Conservation (phyloP, 805 yeast species). For the Metschnikowia lunata region DNA sequence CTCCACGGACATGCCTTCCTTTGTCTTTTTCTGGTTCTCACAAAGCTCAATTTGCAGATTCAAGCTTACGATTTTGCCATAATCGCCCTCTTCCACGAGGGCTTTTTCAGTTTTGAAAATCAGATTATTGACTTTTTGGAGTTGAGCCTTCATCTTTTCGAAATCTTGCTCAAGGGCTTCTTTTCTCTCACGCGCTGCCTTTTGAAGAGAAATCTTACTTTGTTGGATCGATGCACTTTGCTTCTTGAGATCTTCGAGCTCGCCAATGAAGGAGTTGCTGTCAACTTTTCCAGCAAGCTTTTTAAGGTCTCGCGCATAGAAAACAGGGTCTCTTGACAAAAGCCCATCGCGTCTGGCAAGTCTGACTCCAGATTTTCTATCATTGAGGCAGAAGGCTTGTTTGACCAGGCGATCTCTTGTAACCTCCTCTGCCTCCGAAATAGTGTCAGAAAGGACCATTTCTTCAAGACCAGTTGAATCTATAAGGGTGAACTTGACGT, state of each 20-base stretch:
- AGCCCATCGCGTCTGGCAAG: conserved; percentile 39
- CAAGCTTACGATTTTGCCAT: conserved; percentile 38
- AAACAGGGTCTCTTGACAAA: conserved; percentile 51
- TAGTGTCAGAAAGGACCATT: conserved; percentile 47
- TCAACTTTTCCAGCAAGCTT: conserved; percentile 26
- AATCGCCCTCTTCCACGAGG: conserved; percentile 43
- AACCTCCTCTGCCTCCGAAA: conserved; percentile 46
- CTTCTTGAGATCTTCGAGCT: conserved; percentile 14
- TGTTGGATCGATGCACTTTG: conserved; percentile 14
- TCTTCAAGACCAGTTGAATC: conserved; percentile 61
- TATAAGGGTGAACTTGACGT: conserved; percentile 56
- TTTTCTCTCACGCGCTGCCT: conserved; percentile 12
- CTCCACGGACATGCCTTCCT: conserved; percentile 27
- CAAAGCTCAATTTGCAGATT: conserved; percentile 29
- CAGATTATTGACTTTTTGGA: conserved; percentile 18
- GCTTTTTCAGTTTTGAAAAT: conserved; percentile 33
- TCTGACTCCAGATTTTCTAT: conserved; percentile 43
- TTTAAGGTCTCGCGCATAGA: conserved; percentile 30
- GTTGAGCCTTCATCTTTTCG: conserved; percentile 9
- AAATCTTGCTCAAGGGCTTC: conserved; percentile 8
- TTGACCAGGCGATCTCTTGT: conserved; percentile 35
- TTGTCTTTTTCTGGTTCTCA: conserved; percentile 24
- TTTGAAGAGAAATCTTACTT: conserved; percentile 15
- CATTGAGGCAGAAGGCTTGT: conserved; percentile 31
- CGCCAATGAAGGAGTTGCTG: conserved; percentile 15